Conservation (phyloP, 345 rosid genomes). For the Brassica nigra region DNA sequence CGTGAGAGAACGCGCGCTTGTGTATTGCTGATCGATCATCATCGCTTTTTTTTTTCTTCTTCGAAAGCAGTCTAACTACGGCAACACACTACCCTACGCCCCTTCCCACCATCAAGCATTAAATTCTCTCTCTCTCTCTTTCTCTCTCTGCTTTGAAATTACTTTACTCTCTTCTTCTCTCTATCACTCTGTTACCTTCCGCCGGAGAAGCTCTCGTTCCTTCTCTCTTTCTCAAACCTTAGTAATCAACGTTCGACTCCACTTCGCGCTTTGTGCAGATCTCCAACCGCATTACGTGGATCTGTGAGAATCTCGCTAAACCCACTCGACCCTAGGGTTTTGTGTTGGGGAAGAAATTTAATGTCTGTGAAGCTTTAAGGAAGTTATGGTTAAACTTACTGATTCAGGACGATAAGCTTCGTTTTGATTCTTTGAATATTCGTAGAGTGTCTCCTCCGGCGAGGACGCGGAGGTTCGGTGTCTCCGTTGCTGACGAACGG, state of each 20-base stretch:
- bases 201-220: slow-evolving; percentile 37
- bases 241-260: slow-evolving; percentile 13
- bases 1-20: background rate
- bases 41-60: slow-evolving; percentile 22
- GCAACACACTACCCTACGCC: slow-evolving; percentile 43
- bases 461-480: slow-evolving; percentile 26
- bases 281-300: slow-evolving; percentile 69
- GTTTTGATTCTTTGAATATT: background rate
- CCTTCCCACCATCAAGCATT: slow-evolving; percentile 39
- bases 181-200: slow-evolving; percentile 26
- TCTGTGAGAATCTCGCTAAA: slow-evolving; percentile 48
- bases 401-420: slow-evolving; percentile 24
- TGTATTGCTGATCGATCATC: background rate
- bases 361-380: slow-evolving; percentile 37
- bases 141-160: slow-evolving; percentile 28
- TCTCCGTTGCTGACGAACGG: slow-evolving; percentile 49
- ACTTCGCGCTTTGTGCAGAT: slow-evolving; percentile 27
- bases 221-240: slow-evolving; percentile 5
- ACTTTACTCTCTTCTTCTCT: slow-evolving; percentile 31
- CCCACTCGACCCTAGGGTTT: slow-evolving; percentile 59
- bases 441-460: slow-evolving; percentile 36
- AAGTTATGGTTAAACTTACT: slow-evolving; percentile 32
- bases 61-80: slow-evolving; percentile 41
- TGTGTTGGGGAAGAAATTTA: background rate
- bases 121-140: slow-evolving; percentile 29